These are phyloP conservation scores for Cornus suecica DNA, from an alignment of 148 eudicot genomes.

Conservation along the genomic window DNA sequence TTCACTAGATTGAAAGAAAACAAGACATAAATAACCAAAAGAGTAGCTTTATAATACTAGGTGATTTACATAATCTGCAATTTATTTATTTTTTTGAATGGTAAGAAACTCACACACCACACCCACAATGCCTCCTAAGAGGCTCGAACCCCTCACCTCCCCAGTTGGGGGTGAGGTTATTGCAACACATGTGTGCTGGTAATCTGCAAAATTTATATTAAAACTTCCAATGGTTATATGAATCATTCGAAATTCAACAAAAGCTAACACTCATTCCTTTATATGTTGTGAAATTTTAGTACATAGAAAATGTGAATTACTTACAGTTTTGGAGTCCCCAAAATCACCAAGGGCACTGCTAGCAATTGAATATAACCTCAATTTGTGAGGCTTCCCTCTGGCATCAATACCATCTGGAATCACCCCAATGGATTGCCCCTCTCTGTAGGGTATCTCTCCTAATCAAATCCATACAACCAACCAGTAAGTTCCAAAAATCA, in stretches of 20 bases:
- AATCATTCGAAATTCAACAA: not conserved
- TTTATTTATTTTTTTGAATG: no score
- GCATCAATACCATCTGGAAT: slow-evolving; percentile 91
- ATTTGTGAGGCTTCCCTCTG: slow-evolving; percentile 97
- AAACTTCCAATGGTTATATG: not conserved
- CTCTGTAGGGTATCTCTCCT: slow-evolving; percentile 97
- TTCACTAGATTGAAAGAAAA: not conserved
- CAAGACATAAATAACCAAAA: not conserved
- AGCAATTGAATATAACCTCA: slow-evolving; percentile 95
- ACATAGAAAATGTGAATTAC: slow-evolving; percentile 6
- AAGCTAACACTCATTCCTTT: not conserved
- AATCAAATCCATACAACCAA: slow-evolving; percentile 12
- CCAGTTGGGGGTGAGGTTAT: no score
- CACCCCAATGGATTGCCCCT: slow-evolving; percentile 97
- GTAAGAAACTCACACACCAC: no score
- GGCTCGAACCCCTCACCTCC: no score
- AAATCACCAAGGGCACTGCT: slow-evolving; percentile 99
- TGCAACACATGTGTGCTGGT: no score
- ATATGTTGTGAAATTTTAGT: not conserved
- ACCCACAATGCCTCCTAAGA: no score
- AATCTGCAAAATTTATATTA: not conserved
- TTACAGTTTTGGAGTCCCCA: slow-evolving; percentile 95
- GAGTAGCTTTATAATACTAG: not conserved
- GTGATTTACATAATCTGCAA: no score
- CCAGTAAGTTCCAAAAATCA: not conserved